Base-by-base conservation (phyloP, 78 protist genomes). In the Dictyostelium brefeldianum region DNA sequence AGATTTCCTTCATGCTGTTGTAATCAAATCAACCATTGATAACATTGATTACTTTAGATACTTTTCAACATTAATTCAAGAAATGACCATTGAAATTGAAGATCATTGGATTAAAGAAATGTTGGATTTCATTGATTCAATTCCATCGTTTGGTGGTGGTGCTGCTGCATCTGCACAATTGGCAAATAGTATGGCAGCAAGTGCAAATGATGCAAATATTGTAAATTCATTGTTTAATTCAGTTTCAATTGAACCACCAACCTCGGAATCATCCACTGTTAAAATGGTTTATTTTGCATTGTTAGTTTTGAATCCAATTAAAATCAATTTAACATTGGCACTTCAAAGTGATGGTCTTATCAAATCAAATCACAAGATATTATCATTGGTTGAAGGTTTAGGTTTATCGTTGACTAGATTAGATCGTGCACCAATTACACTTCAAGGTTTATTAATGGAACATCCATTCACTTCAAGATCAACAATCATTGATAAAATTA, bases 41-140 rank as follows among this genome's bases (percentile, higher is more conserved):
- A 73, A 79, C 50, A 94, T 94, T 14, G 92, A 94, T 78, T 80
- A 83, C 90, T 89, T 83, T 79, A 84, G 92, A 78, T 83, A 94
- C 47, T 59, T 83, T 51, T 94, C 96, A 4, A 74, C 77, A 25
- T 50, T 94, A 29, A 48, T 94, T 20, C 96, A 89, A 51, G 94
- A 85, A 73, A 51, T 94, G 90, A 83, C 71, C 9, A 8, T 94
- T 36, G 85, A 83, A 51, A 20, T 94, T 25, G 96, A 94, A 69
- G 96, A 94, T 64, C 82, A 81, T 47, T 89, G 85, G 82, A 56
- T 94, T n/a, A 87, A 70, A 14, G 69, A 36, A 17, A 5, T 94
- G 31, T 65, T 87, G n/a, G 89, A 80, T 29, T 84, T 94, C 12
- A 10, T 64, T n/a, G n/a, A 29, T 29, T 31, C 77, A 15, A 14